These are phyloP conservation scores for Penicillium antarcticum DNA, from an alignment of 495 filamentous ascomycete species.

Conservation along the genomic window DNA sequence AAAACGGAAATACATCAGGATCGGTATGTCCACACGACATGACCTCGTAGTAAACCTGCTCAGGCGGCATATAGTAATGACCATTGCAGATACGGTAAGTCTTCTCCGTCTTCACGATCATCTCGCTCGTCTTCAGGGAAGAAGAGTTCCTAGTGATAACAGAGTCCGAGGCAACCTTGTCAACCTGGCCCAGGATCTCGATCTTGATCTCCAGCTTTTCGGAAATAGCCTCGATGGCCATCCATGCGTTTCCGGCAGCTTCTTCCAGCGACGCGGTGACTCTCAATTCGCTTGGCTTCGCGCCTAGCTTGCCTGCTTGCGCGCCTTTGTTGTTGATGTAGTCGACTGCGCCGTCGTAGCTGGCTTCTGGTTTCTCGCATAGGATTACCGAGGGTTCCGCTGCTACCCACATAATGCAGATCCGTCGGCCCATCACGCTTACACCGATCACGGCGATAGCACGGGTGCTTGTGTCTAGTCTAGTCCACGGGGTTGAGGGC, in stretches of 20 bases:
- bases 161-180: conserved; percentile 16
- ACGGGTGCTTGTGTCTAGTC: conserved; percentile 23
- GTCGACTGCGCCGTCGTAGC: conserved; percentile 18
- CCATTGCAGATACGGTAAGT: conserved; percentile 36
- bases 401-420: conserved; percentile 29
- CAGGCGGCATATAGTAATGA: conserved; percentile 50
- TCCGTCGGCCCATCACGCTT: conserved; percentile 40
- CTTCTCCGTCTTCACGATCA: conserved; percentile 24
- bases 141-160: conserved; percentile 22
- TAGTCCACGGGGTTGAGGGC: conserved; percentile 14
- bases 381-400: conserved; percentile 32
- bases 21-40: conserved; percentile 48
- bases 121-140: conserved; percentile 15
- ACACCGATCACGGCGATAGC: conserved; percentile 39
- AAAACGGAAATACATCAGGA: conserved; percentile 39
- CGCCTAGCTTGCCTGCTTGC: conserved; percentile 30
- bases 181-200: conserved; percentile 10
- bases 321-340: conserved; percentile 30
- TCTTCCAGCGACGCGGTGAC: conserved; percentile 29
- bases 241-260: conserved; percentile 41
- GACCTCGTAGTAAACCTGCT: conserved; percentile 40
- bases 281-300: conserved; percentile 19
- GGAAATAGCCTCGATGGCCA: conserved; percentile 20
- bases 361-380: conserved; percentile 25
- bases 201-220: conserved; percentile 20